These are phyloP conservation scores for Termitomyces titanicus DNA, from an alignment of 768 basidiomycete species.

Conservation along the genomic window DNA sequence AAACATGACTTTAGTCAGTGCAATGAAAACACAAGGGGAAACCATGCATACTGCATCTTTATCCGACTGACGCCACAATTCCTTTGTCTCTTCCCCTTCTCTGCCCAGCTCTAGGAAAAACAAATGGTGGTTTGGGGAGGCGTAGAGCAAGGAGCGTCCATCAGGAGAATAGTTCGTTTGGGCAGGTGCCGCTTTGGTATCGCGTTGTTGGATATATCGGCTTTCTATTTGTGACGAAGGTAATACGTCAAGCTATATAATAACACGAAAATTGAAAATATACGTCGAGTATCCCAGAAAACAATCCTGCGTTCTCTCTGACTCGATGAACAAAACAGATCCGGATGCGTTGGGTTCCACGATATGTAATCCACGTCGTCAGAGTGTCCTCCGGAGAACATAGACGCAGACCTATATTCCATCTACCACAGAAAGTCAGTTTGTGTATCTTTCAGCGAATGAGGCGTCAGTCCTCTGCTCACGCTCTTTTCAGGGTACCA, in stretches of 20 bases:
- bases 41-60: slow-evolving; percentile 43
- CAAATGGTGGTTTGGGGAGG: slow-evolving; percentile 55
- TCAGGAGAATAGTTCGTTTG: slow-evolving; percentile 73
- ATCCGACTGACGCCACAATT: slow-evolving; percentile 42
- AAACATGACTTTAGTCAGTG: background rate
- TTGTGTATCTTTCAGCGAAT: background rate
- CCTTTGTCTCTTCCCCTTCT: slow-evolving; percentile 45
- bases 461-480: slow-evolving; percentile 22
- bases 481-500: slow-evolving; percentile 81
- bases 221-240: slow-evolving; percentile 47
- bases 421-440: slow-evolving; percentile 40
- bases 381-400: slow-evolving; percentile 67
- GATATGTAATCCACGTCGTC: slow-evolving; percentile 81
- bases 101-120: slow-evolving; percentile 59
- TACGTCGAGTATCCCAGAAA: slow-evolving; percentile 86
- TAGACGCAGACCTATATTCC: slow-evolving; percentile 62
- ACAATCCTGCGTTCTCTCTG: slow-evolving; percentile 71
- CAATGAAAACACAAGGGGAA: background rate
- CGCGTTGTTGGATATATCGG: slow-evolving; percentile 58
- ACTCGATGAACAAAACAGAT: slow-evolving; percentile 77
- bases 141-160: slow-evolving; percentile 61
- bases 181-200: slow-evolving; percentile 56
- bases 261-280: slow-evolving; percentile 20
- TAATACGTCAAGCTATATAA: background rate
- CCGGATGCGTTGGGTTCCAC: slow-evolving; percentile 85